Conservation (phyloP, 2,329 filamentous ascomycete genomes). For the Ceratocystis cacaofunesta region DNA sequence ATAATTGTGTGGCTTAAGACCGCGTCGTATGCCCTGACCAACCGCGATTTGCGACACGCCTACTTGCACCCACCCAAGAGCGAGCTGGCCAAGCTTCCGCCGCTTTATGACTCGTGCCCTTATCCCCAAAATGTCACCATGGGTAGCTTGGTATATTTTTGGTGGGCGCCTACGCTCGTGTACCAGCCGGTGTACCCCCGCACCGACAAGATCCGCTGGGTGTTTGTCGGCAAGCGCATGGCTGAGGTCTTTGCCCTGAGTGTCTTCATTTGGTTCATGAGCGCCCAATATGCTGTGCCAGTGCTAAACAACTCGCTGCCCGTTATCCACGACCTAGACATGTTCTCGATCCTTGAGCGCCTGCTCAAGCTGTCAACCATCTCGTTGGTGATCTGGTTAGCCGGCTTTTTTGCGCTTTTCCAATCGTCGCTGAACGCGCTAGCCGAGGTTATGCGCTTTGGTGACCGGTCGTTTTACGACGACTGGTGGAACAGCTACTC, state of each 20-base stretch:
- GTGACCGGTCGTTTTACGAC: slow-evolving; percentile 85
- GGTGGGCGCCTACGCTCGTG: slow-evolving; percentile 91
- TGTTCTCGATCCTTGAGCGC: slow-evolving; percentile 71
- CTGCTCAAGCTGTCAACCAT: slow-evolving; percentile 93
- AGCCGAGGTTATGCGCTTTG: slow-evolving; percentile 79
- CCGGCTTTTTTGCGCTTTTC: slow-evolving; percentile 92
- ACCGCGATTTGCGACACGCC: slow-evolving; percentile 83
- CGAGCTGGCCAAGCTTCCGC: slow-evolving; percentile 56
- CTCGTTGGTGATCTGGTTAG: slow-evolving; percentile 89
- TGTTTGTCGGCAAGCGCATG: slow-evolving; percentile 71
- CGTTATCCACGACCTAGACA: slow-evolving; percentile 67
- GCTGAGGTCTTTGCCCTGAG: slow-evolving; percentile 62
- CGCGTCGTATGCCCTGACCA: slow-evolving; percentile 90
- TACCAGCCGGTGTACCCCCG: slow-evolving; percentile 96
- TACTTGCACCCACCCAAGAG: slow-evolving; percentile 61
- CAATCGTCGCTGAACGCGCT: slow-evolving; percentile 84
- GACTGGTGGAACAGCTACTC: slow-evolving; percentile 96
- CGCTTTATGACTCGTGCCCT: slow-evolving; percentile 67
- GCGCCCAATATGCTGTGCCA: slow-evolving; percentile 85
- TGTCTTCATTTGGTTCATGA: slow-evolving; percentile 89
- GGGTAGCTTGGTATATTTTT: slow-evolving; percentile 81
- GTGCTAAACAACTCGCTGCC: slow-evolving; percentile 79
- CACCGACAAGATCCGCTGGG: slow-evolving; percentile 66
- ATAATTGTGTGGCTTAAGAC: slow-evolving; percentile 95
- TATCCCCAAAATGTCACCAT: slow-evolving; percentile 88